Evolutionary conservation across 225 moss, liverwort and hornwort genomes (phyloP).

Genomic region (Bryum argenteum): DNA sequence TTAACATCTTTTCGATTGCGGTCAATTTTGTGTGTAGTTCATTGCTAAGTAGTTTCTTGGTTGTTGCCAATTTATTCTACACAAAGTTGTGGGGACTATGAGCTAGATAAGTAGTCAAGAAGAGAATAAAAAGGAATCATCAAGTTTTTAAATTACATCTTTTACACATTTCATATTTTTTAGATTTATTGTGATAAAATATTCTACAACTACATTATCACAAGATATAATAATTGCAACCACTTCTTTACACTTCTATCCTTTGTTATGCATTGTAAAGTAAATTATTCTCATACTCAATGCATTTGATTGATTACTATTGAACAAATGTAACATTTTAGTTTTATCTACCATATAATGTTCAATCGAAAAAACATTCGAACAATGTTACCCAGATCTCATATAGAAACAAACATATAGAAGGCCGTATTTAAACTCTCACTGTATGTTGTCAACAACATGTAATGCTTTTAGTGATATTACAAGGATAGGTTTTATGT

Average conservation of each 20-base stretch:
- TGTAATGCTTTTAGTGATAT: not conserved
- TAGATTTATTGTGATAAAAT: not conserved
- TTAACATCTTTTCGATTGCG: conserved; percentile 44
- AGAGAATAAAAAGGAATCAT: too few species aligned
- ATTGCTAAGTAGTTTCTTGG: conserved; percentile 41
- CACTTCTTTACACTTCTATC: too few species aligned
- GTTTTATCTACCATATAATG: not conserved
- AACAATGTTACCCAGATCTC: not conserved
- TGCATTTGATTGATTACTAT: too few species aligned
- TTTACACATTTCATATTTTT: not conserved
- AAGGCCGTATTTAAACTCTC: not conserved
- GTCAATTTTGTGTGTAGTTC: conserved; percentile 57
- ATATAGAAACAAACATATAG: too few species aligned
- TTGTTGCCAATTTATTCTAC: conserved; percentile 46
- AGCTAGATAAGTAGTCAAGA: not conserved
- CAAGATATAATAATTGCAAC: not conserved
- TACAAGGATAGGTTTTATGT: not conserved
- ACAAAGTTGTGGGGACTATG: not conserved
- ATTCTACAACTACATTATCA: not conserved
- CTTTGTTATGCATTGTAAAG: not conserved
- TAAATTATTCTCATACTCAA: too few species aligned
- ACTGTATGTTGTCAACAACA: not conserved
- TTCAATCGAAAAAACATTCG: not conserved
- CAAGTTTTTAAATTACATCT: not conserved
- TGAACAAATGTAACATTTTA: too few species aligned